phyloP scores from a whole-genome alignment of 169 alveolate species.

The Plasmodium cynomolgi region DNA sequence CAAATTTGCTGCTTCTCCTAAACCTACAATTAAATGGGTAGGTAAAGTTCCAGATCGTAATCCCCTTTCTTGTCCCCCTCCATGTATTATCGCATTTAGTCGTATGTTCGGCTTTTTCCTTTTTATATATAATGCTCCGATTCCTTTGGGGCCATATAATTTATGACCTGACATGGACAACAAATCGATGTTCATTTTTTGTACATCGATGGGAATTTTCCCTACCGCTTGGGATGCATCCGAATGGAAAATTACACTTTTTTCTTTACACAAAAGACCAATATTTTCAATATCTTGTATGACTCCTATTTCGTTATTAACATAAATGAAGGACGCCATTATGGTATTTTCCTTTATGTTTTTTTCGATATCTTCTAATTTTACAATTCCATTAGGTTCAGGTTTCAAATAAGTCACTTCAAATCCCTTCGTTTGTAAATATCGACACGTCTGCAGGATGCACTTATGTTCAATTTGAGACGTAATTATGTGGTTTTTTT shows the following conservation, averaged over 20 bases:
- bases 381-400: conserved; percentile 91
- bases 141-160: conserved; percentile 99
- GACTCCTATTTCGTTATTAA: conserved; percentile 98
- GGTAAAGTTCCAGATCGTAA: conserved; percentile 97
- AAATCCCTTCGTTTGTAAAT: conserved; percentile 92
- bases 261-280: conserved; percentile 94
- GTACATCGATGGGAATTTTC: conserved; percentile 94
- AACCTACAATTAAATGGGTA: conserved; percentile 94
- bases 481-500: conserved; percentile 95
- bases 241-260: conserved; percentile 94
- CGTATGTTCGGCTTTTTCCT: conserved; percentile 96
- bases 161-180: conserved; percentile 97
- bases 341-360: conserved; percentile 95
- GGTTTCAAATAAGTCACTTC: conserved; percentile 96
- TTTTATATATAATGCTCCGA: conserved; percentile 96
- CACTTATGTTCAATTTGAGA: conserved; percentile 99
- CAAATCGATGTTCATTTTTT: conserved; percentile 92
- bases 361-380: conserved; percentile 89
- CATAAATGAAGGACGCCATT: conserved; percentile 94
- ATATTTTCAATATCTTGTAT: conserved; percentile 94
- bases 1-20: conserved; percentile 96
- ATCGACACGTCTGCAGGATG: conserved; percentile 93
- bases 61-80: conserved; percentile 99
- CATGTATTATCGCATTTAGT: conserved; percentile 95
- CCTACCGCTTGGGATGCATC: conserved; percentile 96